Conservation (phyloP, 306 rosid species). For the Corylus americana region DNA sequence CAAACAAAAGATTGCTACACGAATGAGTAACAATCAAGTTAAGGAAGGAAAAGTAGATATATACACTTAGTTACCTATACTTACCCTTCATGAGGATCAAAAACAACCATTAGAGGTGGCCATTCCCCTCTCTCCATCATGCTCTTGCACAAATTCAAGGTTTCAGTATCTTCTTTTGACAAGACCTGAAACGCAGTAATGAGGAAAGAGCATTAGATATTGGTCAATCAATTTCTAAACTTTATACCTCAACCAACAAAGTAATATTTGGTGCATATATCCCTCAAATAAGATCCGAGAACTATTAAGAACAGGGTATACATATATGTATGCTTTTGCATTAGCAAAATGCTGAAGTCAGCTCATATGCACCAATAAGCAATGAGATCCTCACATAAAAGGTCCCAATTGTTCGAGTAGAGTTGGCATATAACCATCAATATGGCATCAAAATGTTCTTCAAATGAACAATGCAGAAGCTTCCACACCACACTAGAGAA, state of each 20-base stretch:
- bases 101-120: constrained; percentile 95
- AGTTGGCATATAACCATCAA: neutral
- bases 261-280: neutral
- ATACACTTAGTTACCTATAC: neutral
- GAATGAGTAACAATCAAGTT: neutral
- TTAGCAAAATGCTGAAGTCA: neutral
- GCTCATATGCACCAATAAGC: neutral
- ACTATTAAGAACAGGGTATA: neutral
- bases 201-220: constrained; percentile 2
- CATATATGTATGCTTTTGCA: neutral
- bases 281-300: neutral
- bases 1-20: neutral
- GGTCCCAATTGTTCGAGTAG: neutral
- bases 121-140: constrained; percentile 94
- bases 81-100: constrained; percentile 93
- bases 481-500: neutral
- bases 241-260: neutral
- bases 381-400: neutral
- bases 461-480: neutral
- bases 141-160: constrained; percentile 64
- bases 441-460: neutral
- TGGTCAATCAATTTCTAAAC: neutral
- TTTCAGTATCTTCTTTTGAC: constrained; percentile 74
- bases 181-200: constrained; percentile 49
- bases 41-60: neutral